Conservation (phyloP, 2,329 filamentous ascomycete species). For the Fusarium mundagurra region DNA sequence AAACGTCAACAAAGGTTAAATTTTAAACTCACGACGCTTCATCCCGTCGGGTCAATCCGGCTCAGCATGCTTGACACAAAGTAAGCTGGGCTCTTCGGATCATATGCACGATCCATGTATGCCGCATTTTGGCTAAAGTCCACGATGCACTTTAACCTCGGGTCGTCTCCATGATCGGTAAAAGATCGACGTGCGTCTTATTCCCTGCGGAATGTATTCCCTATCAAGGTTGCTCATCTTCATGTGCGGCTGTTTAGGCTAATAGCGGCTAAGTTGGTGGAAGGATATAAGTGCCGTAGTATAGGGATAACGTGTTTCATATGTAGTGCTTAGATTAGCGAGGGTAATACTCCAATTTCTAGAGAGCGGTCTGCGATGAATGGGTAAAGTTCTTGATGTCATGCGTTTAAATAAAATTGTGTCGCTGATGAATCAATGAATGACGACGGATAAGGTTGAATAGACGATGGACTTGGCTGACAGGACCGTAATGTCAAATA, state of each 20-base stretch:
- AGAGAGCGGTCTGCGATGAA: too few species aligned
- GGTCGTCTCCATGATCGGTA: not conserved
- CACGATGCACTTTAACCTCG: not conserved
- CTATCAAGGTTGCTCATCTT: not conserved
- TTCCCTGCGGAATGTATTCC: not conserved
- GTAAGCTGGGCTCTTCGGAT: not conserved
- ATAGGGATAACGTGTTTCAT: not conserved
- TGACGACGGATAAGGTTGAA: not conserved
- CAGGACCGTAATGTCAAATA: rapidly evolving
- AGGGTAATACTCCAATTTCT: rapidly evolving
- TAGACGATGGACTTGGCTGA: not conserved
- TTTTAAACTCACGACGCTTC: not conserved
- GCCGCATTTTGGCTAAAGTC: not conserved
- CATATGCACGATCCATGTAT: not conserved
- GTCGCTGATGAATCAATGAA: not conserved
- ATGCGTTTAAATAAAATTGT: not conserved
- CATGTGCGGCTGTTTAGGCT: not conserved
- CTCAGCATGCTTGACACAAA: not conserved
- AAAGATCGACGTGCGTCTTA: not conserved
- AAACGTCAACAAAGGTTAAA: not conserved
- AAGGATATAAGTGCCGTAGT: not conserved
- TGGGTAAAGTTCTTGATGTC: not conserved
- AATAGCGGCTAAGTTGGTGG: not conserved
- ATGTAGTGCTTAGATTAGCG: not conserved
- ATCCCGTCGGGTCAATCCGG: not conserved